phyloP scores from a whole-genome alignment of 139 green algal genomes.

The Chlamydomonas sp. region DNA sequence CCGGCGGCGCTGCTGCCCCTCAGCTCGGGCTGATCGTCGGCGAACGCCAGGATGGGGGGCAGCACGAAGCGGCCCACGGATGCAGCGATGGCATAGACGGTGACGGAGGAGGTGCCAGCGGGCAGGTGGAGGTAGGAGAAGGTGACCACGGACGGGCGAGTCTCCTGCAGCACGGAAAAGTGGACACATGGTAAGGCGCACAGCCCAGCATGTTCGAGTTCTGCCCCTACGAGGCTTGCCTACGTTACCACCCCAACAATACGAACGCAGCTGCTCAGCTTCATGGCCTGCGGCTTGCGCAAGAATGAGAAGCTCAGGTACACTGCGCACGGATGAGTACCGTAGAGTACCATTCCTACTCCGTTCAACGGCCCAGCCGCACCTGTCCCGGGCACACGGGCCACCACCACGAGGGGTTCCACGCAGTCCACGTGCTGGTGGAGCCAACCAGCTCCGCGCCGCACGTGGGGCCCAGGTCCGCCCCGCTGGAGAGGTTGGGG shows the following conservation, averaged over 20 bases:
- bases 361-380: no score
- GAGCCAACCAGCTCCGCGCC: neutral
- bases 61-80: slow-evolving; percentile 54
- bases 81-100: slow-evolving; percentile 58
- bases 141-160: slow-evolving; percentile 37
- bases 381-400: slow-evolving; percentile 21
- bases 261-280: no score
- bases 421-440: neutral
- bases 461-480: neutral
- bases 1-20: slow-evolving; percentile 37
- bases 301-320: no score
- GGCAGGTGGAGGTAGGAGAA: slow-evolving; percentile 46
- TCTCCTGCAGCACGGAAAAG: slow-evolving; percentile 15
- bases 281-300: no score
- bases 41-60: slow-evolving; percentile 58
- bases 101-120: slow-evolving; percentile 53
- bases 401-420: slow-evolving; percentile 30
- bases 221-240: no score
- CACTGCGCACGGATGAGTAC: no score
- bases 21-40: slow-evolving; percentile 60
- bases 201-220: no score
- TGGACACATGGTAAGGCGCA: neutral
- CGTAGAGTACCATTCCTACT: no score
- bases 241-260: no score
- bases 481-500: slow-evolving; percentile 38